phyloP scores from a whole-genome alignment of 352 stramenopile genomes.

The Globisporangium cystogenes region DNA sequence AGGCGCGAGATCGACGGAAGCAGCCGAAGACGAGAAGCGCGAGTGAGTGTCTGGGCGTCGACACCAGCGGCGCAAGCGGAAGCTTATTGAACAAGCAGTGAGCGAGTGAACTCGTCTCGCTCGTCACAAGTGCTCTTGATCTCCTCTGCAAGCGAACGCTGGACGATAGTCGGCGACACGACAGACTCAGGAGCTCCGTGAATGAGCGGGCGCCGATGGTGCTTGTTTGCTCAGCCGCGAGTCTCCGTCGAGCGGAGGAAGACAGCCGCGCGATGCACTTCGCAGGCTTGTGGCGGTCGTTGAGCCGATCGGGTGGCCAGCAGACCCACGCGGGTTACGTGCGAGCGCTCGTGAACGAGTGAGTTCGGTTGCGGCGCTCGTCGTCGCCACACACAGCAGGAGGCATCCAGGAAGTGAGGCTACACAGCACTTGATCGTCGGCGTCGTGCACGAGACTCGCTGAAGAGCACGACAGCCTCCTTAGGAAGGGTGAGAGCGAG shows the following conservation, averaged over 20 bases:
- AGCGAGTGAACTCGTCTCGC: not conserved
- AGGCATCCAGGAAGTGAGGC: no score
- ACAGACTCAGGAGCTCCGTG: not conserved
- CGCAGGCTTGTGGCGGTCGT: not conserved
- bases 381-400: not conserved
- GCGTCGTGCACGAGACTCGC: no score
- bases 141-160: not conserved
- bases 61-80: not conserved
- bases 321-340: not conserved
- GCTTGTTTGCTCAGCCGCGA: not conserved
- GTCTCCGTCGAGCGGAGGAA: not conserved
- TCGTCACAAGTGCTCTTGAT: not conserved
- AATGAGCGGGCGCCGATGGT: not conserved
- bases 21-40: not conserved
- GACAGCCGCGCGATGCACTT: not conserved
- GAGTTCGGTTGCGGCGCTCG: not conserved
- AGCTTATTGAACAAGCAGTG: not conserved
- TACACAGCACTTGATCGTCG: no score
- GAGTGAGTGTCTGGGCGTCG: slow-evolving; percentile 1
- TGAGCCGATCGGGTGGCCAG: not conserved
- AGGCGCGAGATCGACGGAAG: not conserved
- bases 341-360: not conserved
- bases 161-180: no score
- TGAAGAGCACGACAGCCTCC: no score
- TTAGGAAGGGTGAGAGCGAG: no score